Base-by-base conservation (phyloP, 768 basidiomycete species). In the Boletus tylopilopsis region DNA sequence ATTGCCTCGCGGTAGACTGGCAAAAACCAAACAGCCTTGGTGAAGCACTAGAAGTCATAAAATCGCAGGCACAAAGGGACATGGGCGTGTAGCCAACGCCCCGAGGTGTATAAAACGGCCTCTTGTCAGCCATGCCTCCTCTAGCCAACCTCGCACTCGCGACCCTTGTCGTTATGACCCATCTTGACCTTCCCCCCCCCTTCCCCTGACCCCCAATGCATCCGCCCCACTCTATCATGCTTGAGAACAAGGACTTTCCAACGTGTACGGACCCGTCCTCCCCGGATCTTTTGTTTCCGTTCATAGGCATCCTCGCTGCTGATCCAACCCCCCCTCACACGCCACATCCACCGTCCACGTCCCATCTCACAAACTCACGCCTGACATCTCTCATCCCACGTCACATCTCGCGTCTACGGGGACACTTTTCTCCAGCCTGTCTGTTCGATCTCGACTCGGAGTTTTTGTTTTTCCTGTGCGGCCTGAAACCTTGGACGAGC, bases 401-500 rank as follows among this genome's bases (percentile, higher is more conserved):
- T 16, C 33, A 34, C 29, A 34, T 34, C 10, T 12, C 13, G 12
- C 16, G 16, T 6, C 21, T 7, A 40, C 45, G 37, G 32, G 60
- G 60, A n/a, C 32, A 16, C 47, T 50, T 21, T 42, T 29, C 33
- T 2, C 47, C 54, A 10, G 48, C 61, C 18, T 52, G 67, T n/a
- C 12, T 25, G 27, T 57, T 67, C 30, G 54, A 62, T 35, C 18
- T 54, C 30, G 63, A 64, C 43, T 62, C 64, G 27, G 56, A 58
- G 18, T n/a, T 47, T 4, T 67, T 60, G 2, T 66, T n/a, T n/a
- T n/a, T n/a, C n/a, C 64, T 11, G 29, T 27, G 18, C 67, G 62
- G 22, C 57, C 60, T 13, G 59, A 62, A 25, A 57, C 57, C 25
- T 60, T 60, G 35, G 62, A 64, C 30, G 58, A 63, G 5, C 49